Percentiles rank a stretch among this genome's conserved stretches.
Conservation (phyloP, 768 basidiomycete species). For the Lactifluus pinguis region DNA sequence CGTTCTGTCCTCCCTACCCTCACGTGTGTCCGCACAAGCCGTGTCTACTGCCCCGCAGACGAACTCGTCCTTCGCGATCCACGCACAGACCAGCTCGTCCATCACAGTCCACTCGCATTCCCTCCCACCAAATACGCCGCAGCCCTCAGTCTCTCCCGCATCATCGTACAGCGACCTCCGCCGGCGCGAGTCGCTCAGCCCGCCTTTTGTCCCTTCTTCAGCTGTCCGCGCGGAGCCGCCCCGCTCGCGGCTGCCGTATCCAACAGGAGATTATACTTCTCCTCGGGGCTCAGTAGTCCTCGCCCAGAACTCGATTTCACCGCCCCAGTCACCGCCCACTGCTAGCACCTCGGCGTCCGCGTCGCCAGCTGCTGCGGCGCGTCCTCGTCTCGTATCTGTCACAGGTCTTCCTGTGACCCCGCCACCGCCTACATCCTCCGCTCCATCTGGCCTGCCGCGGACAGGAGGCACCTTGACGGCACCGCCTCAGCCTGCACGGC, state of each 20-base stretch:
- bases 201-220: conserved; percentile 43
- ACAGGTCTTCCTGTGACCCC: conserved; percentile 33
- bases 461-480: neutral
- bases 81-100: conserved; percentile 22
- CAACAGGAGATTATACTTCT: conserved; percentile 73
- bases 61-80: conserved; percentile 41
- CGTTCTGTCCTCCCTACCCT: conserved; percentile 44
- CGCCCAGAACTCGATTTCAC: conserved; percentile 37
- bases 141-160: conserved; percentile 19
- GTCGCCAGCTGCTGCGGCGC: neutral
- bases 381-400: conserved; percentile 39
- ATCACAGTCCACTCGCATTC: conserved; percentile 24
- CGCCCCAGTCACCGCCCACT: conserved; percentile 42
- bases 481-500: conserved; percentile 36
- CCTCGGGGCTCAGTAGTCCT: conserved; percentile 39
- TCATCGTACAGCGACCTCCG: conserved; percentile 22
- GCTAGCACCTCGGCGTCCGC: conserved; percentile 23
- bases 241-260: conserved; percentile 64
- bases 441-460: conserved; percentile 12
- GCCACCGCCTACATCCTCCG: conserved; percentile 12
- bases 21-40: conserved; percentile 36
- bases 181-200: conserved; percentile 47
- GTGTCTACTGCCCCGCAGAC: conserved; percentile 38
- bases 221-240: conserved; percentile 31
- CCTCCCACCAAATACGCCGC: conserved; percentile 27